phyloP scores from a whole-genome alignment of 2,329 filamentous ascomycete genomes.

The Fusarium multiceps region DNA sequence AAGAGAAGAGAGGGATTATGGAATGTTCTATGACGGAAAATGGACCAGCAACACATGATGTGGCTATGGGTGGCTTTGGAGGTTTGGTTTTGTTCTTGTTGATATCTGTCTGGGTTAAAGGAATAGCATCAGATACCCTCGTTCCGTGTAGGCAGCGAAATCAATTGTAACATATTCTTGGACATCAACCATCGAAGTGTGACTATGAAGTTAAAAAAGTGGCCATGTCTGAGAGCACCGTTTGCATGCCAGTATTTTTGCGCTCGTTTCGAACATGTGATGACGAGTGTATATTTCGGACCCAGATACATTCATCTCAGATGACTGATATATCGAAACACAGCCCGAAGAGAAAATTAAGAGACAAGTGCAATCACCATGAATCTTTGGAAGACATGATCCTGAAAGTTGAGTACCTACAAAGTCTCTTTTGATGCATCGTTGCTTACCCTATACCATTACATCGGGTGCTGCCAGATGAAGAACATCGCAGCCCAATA shows the following conservation, averaged over 20 bases:
- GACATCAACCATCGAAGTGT: background rate
- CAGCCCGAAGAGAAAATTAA: background rate
- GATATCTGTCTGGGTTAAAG: constrained; percentile 41
- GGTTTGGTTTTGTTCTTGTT: constrained; percentile 30
- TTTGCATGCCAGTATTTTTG: too few relatives aligned
- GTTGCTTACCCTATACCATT: constrained; percentile 12
- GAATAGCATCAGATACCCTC: constrained; percentile 49
- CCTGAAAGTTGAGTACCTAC: background rate
- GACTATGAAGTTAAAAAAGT: background rate
- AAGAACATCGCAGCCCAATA: background rate
- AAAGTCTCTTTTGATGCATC: background rate
- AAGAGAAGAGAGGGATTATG: constrained; percentile 17
- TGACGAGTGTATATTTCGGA: background rate
- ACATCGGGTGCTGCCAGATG: background rate
- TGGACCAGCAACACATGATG: background rate
- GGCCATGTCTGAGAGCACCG: too few relatives aligned
- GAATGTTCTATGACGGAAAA: background rate
- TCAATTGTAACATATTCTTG: constrained; percentile 32
- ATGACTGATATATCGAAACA: background rate
- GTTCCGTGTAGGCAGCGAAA: constrained; percentile 38
- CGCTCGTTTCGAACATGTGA: too few relatives aligned
- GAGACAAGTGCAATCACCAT: background rate
- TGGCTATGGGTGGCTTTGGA: background rate
- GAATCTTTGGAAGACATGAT: background rate
- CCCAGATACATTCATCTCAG: background rate